phyloP scores from a whole-genome alignment of 1,284 basidiomycete species.

The Bjerkandera adusta region DNA sequence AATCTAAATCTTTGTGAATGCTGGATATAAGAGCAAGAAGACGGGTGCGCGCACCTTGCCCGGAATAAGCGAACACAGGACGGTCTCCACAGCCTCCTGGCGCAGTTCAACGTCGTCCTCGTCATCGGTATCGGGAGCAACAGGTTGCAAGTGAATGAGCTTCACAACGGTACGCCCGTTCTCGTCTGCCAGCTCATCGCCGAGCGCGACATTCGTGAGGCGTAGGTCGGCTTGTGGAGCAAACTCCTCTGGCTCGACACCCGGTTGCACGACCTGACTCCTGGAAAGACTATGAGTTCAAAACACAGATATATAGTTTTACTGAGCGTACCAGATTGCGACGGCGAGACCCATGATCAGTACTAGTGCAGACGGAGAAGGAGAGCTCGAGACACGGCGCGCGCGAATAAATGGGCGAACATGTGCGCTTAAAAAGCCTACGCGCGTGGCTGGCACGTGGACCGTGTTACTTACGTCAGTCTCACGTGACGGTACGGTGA shows the following conservation, averaged over 20 bases:
- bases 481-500: no score
- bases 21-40: no score
- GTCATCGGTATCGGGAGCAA: constrained; percentile 44
- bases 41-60: constrained; percentile 58
- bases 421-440: no score
- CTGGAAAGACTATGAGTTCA: no score
- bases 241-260: constrained; percentile 57
- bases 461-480: no score
- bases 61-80: constrained; percentile 70
- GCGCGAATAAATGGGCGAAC: no score
- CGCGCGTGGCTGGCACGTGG: no score
- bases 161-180: constrained; percentile 77
- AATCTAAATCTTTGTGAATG: constrained; percentile 43
- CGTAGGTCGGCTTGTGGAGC: constrained; percentile 70
- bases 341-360: no score
- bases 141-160: constrained; percentile 59
- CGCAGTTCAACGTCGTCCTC: constrained; percentile 53
- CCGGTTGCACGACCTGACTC: constrained; percentile 64
- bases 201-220: constrained; percentile 85
- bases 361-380: no score
- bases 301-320: no score
- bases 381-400: no score
- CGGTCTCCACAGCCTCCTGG: constrained; percentile 43
- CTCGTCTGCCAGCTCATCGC: constrained; percentile 66
- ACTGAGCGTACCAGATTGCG: no score